Evolutionary conservation across 2,329 filamentous ascomycete genomes (phyloP), one percentile per base, ranked within the genome.

Genomic region (Xylariomycetidae sp.): DNA sequence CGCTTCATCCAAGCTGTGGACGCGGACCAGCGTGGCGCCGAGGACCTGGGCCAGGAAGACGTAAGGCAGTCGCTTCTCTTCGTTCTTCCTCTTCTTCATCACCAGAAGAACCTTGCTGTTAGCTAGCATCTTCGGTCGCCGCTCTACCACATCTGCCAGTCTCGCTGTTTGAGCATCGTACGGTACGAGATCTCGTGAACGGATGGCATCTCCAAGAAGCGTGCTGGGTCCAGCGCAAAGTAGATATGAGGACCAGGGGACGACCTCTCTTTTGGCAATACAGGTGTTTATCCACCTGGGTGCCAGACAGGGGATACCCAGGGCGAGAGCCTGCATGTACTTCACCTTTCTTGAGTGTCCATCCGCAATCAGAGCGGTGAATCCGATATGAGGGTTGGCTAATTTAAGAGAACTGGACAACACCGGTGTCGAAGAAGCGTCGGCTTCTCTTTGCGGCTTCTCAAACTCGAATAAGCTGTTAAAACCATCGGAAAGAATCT

Each of bases 261-360:
- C 60, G 0, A 90, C 59, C 6, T 61, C 54, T 5, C 68, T 65
- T 19, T 75, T 74, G 1, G 68, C 58, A 3, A 90, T 58, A 41
- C 85, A 95, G 31, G 83, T 74, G 17, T 75, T 70, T 29, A 94
- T 66, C 90, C 92, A 98, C 34, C 81, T 79, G 5, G 79, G 74
- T 5, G 86, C 82, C 2, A 98, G 68, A 50, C 89, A 95, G 0
- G 92, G 92, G 0, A 98, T 62, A 1, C 86, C 87, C 1, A 98
- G 73, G 0, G 92, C 89, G 2, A 98, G 73, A 0, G 92, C 92
- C 61, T 96, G 89, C 70, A 96, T 85, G 57, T 92, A 95, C 56
- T 96, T 98, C 31, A 80, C 76, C 42, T 87, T 88, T 29, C 90
- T 79, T 6, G 85, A 92, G 56, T 95, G 84, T 4, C 77, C 75